Evolutionary conservation across 208 protist species (phyloP).

Genomic region (Trypanosoma rangeli): DNA sequence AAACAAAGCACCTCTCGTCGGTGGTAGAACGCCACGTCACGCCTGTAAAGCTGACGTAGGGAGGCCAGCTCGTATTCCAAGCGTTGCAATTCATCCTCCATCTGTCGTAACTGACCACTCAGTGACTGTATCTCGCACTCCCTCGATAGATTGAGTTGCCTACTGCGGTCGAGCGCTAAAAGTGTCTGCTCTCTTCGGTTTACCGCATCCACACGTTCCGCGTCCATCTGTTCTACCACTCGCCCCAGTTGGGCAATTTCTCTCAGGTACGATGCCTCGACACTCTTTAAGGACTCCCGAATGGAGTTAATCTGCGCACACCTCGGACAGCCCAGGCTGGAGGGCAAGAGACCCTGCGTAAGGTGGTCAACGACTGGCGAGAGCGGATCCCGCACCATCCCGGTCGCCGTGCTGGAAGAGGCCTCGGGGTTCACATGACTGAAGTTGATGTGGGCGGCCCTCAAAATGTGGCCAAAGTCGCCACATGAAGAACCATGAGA

Average conservation of each 20-base stretch:
- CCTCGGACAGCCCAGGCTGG: slow-evolving; percentile 5
- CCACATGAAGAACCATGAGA: background rate
- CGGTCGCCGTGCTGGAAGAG: background rate
- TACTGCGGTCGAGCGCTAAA: slow-evolving; percentile 22
- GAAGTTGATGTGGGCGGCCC: slow-evolving; percentile 15
- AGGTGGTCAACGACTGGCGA: background rate
- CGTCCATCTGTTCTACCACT: slow-evolving; percentile 22
- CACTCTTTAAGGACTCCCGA: slow-evolving; percentile 16
- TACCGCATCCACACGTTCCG: slow-evolving; percentile 26
- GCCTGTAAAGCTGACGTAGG: slow-evolving; percentile 11
- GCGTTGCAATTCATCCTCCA: slow-evolving; percentile 26
- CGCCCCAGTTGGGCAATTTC: slow-evolving; percentile 22
- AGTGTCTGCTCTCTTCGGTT: slow-evolving; percentile 21
- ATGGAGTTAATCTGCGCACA: slow-evolving; percentile 23
- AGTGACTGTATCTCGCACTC: slow-evolving; percentile 29
- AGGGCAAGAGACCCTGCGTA: slow-evolving; percentile 4
- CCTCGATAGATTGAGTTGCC: slow-evolving; percentile 22
- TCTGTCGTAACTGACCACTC: slow-evolving; percentile 7
- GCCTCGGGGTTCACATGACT: background rate
- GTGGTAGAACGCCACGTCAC: slow-evolving; percentile 29
- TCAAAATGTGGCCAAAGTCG: slow-evolving; percentile 23
- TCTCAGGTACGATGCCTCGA: slow-evolving; percentile 23
- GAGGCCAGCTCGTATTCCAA: slow-evolving; percentile 31
- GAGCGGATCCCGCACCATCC: slow-evolving; percentile 1
- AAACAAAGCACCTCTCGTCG: slow-evolving; percentile 23